phyloP scores from a whole-genome alignment of 2,329 filamentous ascomycete genomes.

The Talaromyces sp. region DNA sequence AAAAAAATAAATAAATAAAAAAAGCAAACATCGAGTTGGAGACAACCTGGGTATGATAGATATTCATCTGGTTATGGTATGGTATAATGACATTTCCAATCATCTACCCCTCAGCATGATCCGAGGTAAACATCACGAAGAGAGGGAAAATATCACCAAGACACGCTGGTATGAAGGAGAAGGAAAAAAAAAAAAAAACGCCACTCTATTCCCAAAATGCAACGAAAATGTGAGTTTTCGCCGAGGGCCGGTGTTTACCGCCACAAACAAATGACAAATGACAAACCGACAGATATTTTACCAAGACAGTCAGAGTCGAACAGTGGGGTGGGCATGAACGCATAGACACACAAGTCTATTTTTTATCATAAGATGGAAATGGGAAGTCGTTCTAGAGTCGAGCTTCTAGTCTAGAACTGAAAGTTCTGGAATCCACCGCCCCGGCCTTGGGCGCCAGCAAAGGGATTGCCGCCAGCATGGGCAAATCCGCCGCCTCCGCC shows the following conservation, averaged over 20 bases:
- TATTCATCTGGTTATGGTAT: neutral
- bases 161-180: neutral
- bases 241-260: neutral
- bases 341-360: neutral
- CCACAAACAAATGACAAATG: neutral
- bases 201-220: constrained; percentile 10
- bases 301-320: neutral
- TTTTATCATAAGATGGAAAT: neutral
- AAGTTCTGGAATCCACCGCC: constrained; percentile 51
- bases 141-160: neutral
- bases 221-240: neutral
- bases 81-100: neutral
- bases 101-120: neutral
- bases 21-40: neutral
- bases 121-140: neutral
- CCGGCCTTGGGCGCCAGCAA: constrained; percentile 30
- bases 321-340: neutral
- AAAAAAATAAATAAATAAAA: no score
- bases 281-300: no score
- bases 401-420: constrained; percentile 44
- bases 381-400: neutral
- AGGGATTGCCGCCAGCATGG: constrained; percentile 47
- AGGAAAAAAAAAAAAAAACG: neutral
- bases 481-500: constrained; percentile 46
- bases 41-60: neutral